Evolutionary conservation across 2,329 filamentous ascomycete species (phyloP).

Genomic region (Aspergillaceae sp.): DNA sequence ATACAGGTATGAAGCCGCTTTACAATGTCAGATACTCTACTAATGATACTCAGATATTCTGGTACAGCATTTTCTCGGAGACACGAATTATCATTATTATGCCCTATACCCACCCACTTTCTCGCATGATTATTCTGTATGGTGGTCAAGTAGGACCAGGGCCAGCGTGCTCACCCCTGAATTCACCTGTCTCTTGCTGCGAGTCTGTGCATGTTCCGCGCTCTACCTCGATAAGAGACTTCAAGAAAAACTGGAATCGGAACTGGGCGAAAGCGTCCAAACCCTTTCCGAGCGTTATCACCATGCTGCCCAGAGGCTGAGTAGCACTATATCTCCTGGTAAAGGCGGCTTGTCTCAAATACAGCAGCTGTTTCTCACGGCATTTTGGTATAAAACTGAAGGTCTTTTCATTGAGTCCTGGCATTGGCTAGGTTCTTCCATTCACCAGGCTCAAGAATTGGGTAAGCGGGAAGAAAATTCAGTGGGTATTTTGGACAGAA

Average conservation of each 20-base stretch:
- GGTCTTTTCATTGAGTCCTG: conserved; percentile 42
- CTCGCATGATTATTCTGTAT: conserved; percentile 37
- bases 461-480: conserved; percentile 19
- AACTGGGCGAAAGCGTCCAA: conserved; percentile 34
- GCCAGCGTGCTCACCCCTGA: conserved; percentile 31
- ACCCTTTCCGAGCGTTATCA: conserved; percentile 36
- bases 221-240: conserved; percentile 34
- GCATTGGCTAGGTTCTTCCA: conserved; percentile 38
- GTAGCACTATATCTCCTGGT: conserved; percentile 35
- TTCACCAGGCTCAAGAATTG: conserved; percentile 43
- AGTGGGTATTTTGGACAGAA: not conserved
- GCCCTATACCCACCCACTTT: conserved; percentile 40
- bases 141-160: conserved; percentile 36
- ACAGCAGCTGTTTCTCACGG: conserved; percentile 43
- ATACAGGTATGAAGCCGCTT: conserved; percentile 21
- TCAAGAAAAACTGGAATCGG: conserved; percentile 37
- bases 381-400: conserved; percentile 42
- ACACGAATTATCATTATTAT: conserved; percentile 41
- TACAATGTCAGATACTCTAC: not conserved
- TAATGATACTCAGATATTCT: conserved; percentile 32
- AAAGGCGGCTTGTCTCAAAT: conserved; percentile 39
- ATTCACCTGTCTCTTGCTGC: conserved; percentile 41
- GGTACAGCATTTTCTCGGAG: conserved; percentile 39
- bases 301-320: conserved; percentile 36
- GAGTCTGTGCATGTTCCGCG: conserved; percentile 40